A percentile compares a stretch with the other conserved stretches of the same genome.
Conservation (phyloP, 2,329 filamentous ascomycete species). For the Sphaerulina populicola region DNA sequence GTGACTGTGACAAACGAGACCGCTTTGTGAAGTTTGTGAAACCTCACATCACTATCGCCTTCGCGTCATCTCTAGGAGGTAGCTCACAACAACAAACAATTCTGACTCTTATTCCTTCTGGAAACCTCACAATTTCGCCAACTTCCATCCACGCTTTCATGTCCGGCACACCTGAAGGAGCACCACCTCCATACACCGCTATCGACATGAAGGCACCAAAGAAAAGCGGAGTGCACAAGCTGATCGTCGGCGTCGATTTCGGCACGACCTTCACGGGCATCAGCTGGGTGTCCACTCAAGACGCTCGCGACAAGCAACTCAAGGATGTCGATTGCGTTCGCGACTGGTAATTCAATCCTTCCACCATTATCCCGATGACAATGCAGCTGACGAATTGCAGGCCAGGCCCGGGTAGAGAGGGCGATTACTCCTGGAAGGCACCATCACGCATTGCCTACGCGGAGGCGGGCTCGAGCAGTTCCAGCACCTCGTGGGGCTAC, state of each 20-base stretch:
- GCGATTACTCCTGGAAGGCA: slow-evolving; percentile 12
- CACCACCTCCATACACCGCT: too few relatives aligned
- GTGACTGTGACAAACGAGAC: too few relatives aligned
- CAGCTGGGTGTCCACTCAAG: slow-evolving; percentile 13
- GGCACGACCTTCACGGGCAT: slow-evolving; percentile 13
- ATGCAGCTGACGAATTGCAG: not conserved
- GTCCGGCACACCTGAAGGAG: too few relatives aligned
- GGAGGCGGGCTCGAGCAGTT: not conserved
- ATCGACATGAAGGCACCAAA: too few relatives aligned
- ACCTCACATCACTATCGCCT: too few relatives aligned
- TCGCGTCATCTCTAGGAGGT: too few relatives aligned
- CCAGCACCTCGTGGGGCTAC: slow-evolving; percentile 7
- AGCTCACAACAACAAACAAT: too few relatives aligned
- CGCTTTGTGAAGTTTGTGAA: too few relatives aligned
- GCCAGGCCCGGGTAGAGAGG: not conserved
- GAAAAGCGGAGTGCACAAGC: too few relatives aligned
- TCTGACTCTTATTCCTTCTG: too few relatives aligned
- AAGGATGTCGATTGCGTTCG: slow-evolving; percentile 9
- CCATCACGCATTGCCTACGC: slow-evolving; percentile 11
- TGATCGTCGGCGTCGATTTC: not conserved
- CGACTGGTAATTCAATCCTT: slow-evolving; percentile 1
- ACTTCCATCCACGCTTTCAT: too few relatives aligned
- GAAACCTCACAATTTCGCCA: too few relatives aligned
- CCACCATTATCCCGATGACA: not conserved
- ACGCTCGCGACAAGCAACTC: not conserved